These are phyloP conservation scores for Penicillium sp. DNA, from an alignment of 2,329 filamentous ascomycete genomes.

Conservation along the genomic window DNA sequence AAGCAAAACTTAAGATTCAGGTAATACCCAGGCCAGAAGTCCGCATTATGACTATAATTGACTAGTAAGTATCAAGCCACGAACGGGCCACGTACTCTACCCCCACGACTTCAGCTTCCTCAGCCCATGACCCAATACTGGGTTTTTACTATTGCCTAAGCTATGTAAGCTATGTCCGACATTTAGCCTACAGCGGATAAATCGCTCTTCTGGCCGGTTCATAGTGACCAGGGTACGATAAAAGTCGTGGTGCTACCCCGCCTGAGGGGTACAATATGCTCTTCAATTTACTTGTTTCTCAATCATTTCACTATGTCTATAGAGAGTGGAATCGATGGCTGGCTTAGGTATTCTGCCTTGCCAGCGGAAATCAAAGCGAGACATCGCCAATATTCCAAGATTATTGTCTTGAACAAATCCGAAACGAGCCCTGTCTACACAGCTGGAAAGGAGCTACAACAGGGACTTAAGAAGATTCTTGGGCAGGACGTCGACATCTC, in stretches of 20 bases:
- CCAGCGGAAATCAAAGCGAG: constrained; percentile 34
- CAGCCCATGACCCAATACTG: background rate
- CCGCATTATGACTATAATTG: too few species aligned
- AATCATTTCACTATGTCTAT: background rate
- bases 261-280: background rate
- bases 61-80: too few species aligned
- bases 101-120: too few species aligned
- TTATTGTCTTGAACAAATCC: constrained; percentile 55
- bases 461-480: constrained; percentile 58
- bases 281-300: background rate
- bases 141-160: background rate
- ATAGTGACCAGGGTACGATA: background rate
- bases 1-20: too few species aligned
- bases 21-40: too few species aligned
- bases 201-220: background rate
- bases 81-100: too few species aligned
- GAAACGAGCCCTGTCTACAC: constrained; percentile 56
- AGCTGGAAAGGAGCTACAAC: constrained; percentile 58
- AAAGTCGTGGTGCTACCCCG: background rate
- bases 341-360: constrained; percentile 61
- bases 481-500: constrained; percentile 42
- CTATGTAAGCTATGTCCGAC: background rate
- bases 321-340: constrained; percentile 60
- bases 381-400: constrained; percentile 43
- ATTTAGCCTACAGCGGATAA: constrained; percentile 2